Evolutionary conservation across 2,329 filamentous ascomycete species (phyloP).

Genomic region (Penicillium sp.): DNA sequence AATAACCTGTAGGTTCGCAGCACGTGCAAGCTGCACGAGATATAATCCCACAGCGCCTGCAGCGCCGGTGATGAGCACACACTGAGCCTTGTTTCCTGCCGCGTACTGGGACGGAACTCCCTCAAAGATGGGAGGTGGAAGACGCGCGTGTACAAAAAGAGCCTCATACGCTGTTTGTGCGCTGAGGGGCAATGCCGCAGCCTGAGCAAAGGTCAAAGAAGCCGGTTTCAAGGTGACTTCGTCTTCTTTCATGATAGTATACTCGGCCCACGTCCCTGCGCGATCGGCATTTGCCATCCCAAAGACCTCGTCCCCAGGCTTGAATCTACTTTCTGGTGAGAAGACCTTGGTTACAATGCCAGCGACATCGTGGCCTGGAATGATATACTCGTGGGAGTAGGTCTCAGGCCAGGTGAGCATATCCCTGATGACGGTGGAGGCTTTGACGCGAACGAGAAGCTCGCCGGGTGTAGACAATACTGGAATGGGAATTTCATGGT

Average conservation of each 20-base stretch:
- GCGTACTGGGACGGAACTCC: background rate
- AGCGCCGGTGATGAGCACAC: slow-evolving; percentile 34
- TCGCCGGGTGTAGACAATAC: slow-evolving; percentile 11
- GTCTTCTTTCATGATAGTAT: slow-evolving; percentile 15
- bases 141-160: slow-evolving; percentile 19
- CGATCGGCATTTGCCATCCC: slow-evolving; percentile 22
- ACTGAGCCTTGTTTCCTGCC: background rate
- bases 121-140: slow-evolving; percentile 4
- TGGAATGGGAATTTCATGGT: slow-evolving; percentile 18
- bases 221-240: slow-evolving; percentile 23
- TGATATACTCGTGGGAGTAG: slow-evolving; percentile 17
- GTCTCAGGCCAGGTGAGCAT: slow-evolving; percentile 25
- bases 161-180: slow-evolving; percentile 29
- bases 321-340: slow-evolving; percentile 6
- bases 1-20: slow-evolving; percentile 29
- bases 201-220: slow-evolving; percentile 16
- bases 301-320: slow-evolving; percentile 25
- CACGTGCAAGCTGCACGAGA: slow-evolving; percentile 33
- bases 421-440: slow-evolving; percentile 21
- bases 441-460: slow-evolving; percentile 19
- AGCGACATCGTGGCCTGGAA: slow-evolving; percentile 21
- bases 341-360: slow-evolving; percentile 14
- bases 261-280: slow-evolving; percentile 24
- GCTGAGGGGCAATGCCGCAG: slow-evolving; percentile 25
- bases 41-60: slow-evolving; percentile 36